Base-by-base conservation (phyloP, 1,284 basidiomycete species). In the Pseudozyma pruni region DNA sequence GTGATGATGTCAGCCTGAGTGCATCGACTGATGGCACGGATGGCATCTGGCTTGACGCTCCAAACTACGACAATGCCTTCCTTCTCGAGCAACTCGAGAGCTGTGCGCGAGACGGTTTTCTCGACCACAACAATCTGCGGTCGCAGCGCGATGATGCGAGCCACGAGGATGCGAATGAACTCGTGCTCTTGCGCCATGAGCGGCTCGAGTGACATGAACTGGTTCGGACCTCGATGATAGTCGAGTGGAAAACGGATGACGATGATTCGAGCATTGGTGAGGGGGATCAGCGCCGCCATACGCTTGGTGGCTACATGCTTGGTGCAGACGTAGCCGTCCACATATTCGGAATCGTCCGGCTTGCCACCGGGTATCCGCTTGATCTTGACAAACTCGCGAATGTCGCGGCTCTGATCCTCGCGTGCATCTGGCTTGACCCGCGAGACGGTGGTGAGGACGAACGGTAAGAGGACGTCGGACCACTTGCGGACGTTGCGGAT, bases 251-350 rank as follows among this genome's bases (percentile, higher is more conserved):
- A 97, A 2, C 93, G 93, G 59, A 98, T 89, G 23, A 98, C 87
- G 92, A 98, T 95, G 78, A 98, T 89, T 13, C 94, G 89, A 3
- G 96, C 94, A 72, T 91, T 90, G 32, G 85, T 86, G 66, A 90
- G 86, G 8, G 85, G 86, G 58, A 85, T 75, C 13, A 82, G 71
- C 8, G 85, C 76, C 2, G 85, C 79, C 86, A 88, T 87, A 33
- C 82, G 88, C 84, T 97, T 97, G 83, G 98, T 95, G 5, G 94
- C 92, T 7, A 98, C 90, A 74, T 98, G 97, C 86, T 98, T 98
- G 19, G 94, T 95, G 79, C 98, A 96, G 45, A 98, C 94, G 10
- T 92, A 93, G 3, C 96, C 96, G 68, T 95, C 92, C 46, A 99
- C 92, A 77, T 95, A 98, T 85, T 98, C 94, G 11, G 93, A 96